Conservation (phyloP, 2,329 filamentous ascomycete species). For the Leptographium radiaticola region DNA sequence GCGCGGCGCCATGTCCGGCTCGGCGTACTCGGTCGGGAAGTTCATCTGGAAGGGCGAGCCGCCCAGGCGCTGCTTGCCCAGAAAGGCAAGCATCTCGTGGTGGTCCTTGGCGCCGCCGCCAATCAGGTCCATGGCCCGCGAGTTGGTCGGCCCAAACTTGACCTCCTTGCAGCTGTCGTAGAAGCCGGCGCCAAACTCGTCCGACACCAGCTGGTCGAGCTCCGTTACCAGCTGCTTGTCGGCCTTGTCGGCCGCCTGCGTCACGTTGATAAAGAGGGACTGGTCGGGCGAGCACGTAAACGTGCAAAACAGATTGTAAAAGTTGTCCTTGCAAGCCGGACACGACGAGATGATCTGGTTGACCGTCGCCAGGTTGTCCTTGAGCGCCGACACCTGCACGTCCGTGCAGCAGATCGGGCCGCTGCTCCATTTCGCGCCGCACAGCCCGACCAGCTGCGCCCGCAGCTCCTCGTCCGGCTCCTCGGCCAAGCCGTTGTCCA, state of each 20-base stretch:
- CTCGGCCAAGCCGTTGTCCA: conserved; percentile 74
- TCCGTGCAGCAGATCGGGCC: conserved; percentile 74
- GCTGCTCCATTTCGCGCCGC: conserved; percentile 74
- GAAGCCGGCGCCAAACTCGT: conserved; percentile 75
- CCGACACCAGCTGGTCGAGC: conserved; percentile 76
- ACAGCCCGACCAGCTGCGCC: conserved; percentile 69
- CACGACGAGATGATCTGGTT: conserved; percentile 85
- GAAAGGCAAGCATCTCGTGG: conserved; percentile 72
- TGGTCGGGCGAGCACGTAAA: conserved; percentile 98
- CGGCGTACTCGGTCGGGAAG: conserved; percentile 53
- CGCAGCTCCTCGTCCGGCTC: conserved; percentile 60
- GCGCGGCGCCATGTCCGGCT: conserved; percentile 58
- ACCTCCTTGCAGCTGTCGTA: conserved; percentile 98
- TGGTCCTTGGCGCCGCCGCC: conserved; percentile 91
- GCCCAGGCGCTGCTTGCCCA: conserved; percentile 80
- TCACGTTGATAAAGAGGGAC: conserved; percentile 89
- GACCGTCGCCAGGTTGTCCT: conserved; percentile 73
- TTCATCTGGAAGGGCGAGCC: conserved; percentile 98
- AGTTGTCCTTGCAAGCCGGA: conserved; percentile 95
- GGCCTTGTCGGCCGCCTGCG: conserved; percentile 50
- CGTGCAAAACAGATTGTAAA: conserved; percentile 95
- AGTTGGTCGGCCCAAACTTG: conserved; percentile 91
- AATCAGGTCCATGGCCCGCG: conserved; percentile 89
- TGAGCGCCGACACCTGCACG: conserved; percentile 69
- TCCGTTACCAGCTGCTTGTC: conserved; percentile 62